Evolutionary conservation across 768 basidiomycete species (phyloP).

Genomic region (Panaeolus cyanescens): DNA sequence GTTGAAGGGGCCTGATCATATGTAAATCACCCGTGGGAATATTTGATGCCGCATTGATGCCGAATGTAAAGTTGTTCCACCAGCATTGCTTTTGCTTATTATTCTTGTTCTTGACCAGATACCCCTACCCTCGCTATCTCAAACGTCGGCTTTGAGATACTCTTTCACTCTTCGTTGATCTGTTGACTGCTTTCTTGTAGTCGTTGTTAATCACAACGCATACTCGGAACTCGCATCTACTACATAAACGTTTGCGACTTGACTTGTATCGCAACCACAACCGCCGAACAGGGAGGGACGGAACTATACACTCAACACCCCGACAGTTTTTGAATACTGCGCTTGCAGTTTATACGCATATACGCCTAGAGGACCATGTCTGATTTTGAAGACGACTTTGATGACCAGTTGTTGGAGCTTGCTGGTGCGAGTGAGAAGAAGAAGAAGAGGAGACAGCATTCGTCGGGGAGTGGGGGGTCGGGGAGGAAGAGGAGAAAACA

Average conservation of each 20-base stretch:
- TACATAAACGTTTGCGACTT: no score
- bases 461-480: constrained; percentile 22
- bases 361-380: constrained; percentile 45
- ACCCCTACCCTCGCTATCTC: background rate
- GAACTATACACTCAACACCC: no score
- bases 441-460: constrained; percentile 55
- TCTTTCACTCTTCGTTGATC: no score
- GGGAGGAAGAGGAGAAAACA: constrained; percentile 62
- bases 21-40: background rate
- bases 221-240: no score
- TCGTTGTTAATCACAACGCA: no score
- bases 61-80: background rate
- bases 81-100: background rate
- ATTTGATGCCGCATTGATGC: background rate
- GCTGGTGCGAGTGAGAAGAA: constrained; percentile 73
- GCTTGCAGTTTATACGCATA: no score
- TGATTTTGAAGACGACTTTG: constrained; percentile 49
- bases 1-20: background rate
- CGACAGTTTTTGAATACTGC: no score
- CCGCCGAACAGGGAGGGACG: no score
- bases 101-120: background rate
- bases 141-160: no score
- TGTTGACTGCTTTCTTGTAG: no score
- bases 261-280: no score
- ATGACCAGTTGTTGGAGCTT: constrained; percentile 81